Percentiles rank a stretch among this genome's conserved stretches.
phyloP scores from a whole-genome alignment of 257 asterid genomes.

The Solanum pinnatisectum region DNA sequence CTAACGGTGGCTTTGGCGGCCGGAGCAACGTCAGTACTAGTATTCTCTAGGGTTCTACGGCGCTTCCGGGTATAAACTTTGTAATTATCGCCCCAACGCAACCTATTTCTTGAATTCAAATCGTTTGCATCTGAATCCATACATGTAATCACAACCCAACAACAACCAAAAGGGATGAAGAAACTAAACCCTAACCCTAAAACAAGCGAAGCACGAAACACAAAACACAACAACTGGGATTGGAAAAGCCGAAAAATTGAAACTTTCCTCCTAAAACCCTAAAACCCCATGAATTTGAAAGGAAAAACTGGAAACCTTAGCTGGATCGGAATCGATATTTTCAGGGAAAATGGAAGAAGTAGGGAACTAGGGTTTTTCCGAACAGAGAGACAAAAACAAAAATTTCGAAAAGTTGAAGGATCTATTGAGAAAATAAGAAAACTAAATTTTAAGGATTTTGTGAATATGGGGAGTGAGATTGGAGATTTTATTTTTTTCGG shows the following conservation, averaged over 20 bases:
- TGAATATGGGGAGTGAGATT: background rate
- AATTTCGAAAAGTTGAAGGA: background rate
- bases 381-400: background rate
- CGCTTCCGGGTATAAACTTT: constrained; percentile 27
- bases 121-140: constrained; percentile 32
- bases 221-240: background rate
- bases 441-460: background rate
- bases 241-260: background rate
- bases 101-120: constrained; percentile 8
- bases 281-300: background rate
- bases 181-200: constrained; percentile 15
- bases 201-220: background rate
- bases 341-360: background rate
- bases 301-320: background rate
- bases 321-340: background rate
- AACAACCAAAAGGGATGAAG: background rate
- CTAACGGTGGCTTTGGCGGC: background rate
- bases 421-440: background rate
- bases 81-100: constrained; percentile 12
- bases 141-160: constrained; percentile 13
- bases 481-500: background rate
- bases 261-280: constrained; percentile 7
- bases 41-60: constrained; percentile 8
- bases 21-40: background rate
- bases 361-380: background rate